Base-by-base conservation (phyloP, 768 basidiomycete genomes). In the Pholiota conissans region DNA sequence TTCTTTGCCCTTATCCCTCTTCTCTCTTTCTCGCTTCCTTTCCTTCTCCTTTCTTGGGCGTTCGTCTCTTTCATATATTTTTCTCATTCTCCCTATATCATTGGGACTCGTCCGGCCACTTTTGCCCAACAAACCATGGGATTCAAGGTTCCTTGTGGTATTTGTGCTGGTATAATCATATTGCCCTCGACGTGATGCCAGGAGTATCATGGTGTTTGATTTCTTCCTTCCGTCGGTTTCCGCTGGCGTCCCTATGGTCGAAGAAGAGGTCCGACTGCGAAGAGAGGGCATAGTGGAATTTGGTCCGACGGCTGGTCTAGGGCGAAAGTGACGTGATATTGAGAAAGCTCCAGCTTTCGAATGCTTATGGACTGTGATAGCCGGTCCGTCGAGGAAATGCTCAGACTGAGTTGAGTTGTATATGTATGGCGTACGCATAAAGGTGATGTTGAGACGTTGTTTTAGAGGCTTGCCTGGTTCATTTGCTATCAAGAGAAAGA, bases 261-360 rank as follows among this genome's bases (percentile, higher is more conserved):
- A 35, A 45, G 63, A 50, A 13, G 30, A 13, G 35, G 65, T 16
- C 8, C 37, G 53, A 29, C 28, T 42, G 18, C 56, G 29, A 55
- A 55, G 54, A 35, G 64, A 56, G 18, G 52, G 13, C 27, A 49
- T 45, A 37, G 63, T 30, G 30, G 32, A 47, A 28, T 54, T 53
- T 27, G 49, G 22, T 16, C 42, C 52, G 7, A 50, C 3, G 3
- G 52, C 37, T 13, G 58, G 49, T 49, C 50, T 67, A 39, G 58
- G 53, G 18, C 72, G 70, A 52, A 87, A 84, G 55, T 83, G 82
- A 24, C 91, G 83, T 69, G 87, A 86, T 48, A 93, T 83, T 0
- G 91, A 91, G 71, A 91, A 92, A 0, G 89, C 91, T 28, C 82
- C 73, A 3, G 88, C 87, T 54, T 88, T 84, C 1, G 91, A 90